phyloP scores from a whole-genome alignment of 2,329 filamentous ascomycete genomes.

The Colletotrichum nymphaeae region DNA sequence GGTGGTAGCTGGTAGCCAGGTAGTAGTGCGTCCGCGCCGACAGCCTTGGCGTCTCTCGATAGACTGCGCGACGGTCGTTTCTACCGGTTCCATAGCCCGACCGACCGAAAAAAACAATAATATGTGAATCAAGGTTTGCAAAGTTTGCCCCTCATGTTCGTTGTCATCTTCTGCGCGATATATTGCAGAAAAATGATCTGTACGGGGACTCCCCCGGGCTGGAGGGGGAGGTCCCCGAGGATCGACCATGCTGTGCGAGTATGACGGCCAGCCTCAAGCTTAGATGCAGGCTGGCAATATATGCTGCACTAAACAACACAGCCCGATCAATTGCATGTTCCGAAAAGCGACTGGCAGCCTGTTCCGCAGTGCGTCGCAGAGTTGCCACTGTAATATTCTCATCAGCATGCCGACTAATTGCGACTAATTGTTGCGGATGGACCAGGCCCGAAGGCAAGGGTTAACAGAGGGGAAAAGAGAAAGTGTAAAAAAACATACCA shows the following conservation, averaged over 20 bases:
- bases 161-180: conserved; percentile 20
- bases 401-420: conserved; percentile 19
- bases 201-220: not conserved
- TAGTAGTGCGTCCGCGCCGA: not conserved
- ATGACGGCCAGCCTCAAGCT: conserved; percentile 6
- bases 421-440: not conserved
- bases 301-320: not conserved
- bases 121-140: not conserved
- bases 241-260: conserved; percentile 18
- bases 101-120: conserved; percentile 11
- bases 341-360: conserved; percentile 49
- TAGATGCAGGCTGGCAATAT: conserved; percentile 13
- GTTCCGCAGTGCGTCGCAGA: conserved; percentile 43
- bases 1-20: not conserved
- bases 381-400: conserved; percentile 40
- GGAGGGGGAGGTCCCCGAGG: not conserved
- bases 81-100: conserved; percentile 6
- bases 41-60: conserved; percentile 8
- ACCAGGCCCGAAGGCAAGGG: not conserved
- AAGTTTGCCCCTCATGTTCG: conserved; percentile 13
- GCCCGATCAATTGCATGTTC: conserved; percentile 43
- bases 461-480: not conserved
- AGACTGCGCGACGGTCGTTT: not conserved
- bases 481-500: conserved; percentile 43
- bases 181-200: not conserved